A percentile compares a stretch with the other conserved stretches of the same genome.
Evolutionary conservation across 768 basidiomycete genomes (phyloP).

Genomic region (Mycena pura): DNA sequence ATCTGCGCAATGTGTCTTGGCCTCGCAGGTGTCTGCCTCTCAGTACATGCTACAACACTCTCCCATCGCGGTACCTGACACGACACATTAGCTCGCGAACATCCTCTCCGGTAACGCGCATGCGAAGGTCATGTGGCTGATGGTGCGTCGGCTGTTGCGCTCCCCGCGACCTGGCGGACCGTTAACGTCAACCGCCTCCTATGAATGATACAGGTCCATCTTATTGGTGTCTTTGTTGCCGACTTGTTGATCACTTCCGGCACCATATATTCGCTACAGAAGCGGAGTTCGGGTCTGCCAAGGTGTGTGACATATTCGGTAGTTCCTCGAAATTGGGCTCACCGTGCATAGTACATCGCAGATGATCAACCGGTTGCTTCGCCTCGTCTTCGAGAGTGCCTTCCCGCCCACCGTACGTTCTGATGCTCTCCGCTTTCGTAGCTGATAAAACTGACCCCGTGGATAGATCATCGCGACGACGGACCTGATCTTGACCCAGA

Average conservation of each 20-base stretch:
- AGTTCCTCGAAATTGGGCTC: background rate
- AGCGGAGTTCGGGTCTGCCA: background rate
- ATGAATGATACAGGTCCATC: conserved; percentile 7
- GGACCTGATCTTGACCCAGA: conserved; percentile 17
- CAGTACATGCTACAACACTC: background rate
- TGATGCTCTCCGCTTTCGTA: background rate
- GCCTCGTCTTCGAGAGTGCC: conserved; percentile 14
- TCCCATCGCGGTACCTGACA: too few species aligned
- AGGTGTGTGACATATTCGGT: background rate
- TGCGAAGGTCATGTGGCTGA: conserved; percentile 9
- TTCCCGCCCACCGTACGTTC: conserved; percentile 8
- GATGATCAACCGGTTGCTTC: conserved; percentile 6
- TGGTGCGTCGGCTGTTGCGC: background rate
- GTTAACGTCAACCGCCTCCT: too few species aligned
- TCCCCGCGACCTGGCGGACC: too few species aligned
- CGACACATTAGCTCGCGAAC: background rate
- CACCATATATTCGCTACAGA: background rate
- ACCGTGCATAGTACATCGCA: conserved; percentile 4
- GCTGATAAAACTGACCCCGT: background rate
- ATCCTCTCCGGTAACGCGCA: background rate
- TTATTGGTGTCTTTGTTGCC: conserved; percentile 9
- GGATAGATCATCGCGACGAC: background rate
- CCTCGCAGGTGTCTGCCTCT: background rate
- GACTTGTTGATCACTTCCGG: conserved; percentile 11
- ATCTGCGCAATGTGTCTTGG: background rate